phyloP scores from a whole-genome alignment of 306 rosid species.

The Prunus campanulata region DNA sequence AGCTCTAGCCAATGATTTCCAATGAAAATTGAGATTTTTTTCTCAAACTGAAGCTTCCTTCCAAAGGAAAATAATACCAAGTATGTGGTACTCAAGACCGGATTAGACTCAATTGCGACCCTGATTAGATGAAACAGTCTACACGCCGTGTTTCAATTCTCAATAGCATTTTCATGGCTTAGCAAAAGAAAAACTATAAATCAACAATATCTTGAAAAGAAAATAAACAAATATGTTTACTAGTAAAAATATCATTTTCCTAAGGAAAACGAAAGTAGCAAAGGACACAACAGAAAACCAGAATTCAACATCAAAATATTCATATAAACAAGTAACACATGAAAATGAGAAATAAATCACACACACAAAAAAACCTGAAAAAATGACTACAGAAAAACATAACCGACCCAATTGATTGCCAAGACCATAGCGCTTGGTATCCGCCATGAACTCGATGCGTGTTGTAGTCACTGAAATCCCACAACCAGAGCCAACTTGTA shows the following conservation, averaged over 20 bases:
- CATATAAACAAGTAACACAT: neutral
- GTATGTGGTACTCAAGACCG: neutral
- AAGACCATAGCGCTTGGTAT: conserved; percentile 33
- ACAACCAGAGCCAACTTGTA: neutral
- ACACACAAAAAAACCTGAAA: neutral
- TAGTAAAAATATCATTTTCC: neutral
- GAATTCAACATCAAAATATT: conserved; percentile 9
- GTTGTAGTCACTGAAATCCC: neutral
- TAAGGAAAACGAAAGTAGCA: neutral
- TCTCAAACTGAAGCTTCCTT: neutral
- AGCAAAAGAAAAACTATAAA: neutral
- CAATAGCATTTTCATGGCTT: neutral
- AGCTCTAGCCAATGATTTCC: neutral
- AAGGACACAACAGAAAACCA: neutral
- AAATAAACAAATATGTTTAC: neutral
- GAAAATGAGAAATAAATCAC: neutral
- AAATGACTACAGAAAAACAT: neutral
- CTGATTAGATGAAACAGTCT: neutral
- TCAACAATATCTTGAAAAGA: neutral
- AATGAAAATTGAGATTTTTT: neutral
- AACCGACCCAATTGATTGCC: conserved; percentile 38
- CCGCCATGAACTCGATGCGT: conserved; percentile 37
- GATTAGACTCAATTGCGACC: neutral
- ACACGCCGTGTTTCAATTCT: conserved; percentile 5
- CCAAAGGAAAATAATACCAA: neutral